Base-by-base conservation (phyloP, 1,284 basidiomycete genomes). In the Stygiomarasmius scandens region DNA sequence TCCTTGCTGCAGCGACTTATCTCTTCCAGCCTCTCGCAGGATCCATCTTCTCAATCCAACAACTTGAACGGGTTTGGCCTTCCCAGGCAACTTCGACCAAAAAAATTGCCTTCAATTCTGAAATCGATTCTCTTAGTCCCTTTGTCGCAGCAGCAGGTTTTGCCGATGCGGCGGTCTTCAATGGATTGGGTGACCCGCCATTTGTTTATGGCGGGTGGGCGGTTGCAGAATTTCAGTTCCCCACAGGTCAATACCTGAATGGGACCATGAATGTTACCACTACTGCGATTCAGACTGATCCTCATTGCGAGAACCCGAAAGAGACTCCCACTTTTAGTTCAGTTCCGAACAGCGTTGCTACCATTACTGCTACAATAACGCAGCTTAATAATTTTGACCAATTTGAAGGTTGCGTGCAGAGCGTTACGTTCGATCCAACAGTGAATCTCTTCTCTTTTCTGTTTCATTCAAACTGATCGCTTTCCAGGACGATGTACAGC, bases 121-220 rank as follows among this genome's bases (percentile, higher is more conserved):
- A 76, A 52, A 67, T 80, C 6, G 52, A 63, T n/a, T 67, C 80
- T 23, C 62, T 87, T 45, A 78, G 75, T 41, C 74, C 78, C 12
- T 88, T 87, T 63, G 70, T 81, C 8, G 79, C 86, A 29, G 80
- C 86, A 6, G 79, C 84, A 20, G 86, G 87, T 22, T 82, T 75
- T 64, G 71, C 69, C 12, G 71, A 79, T 53, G 76, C 79, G 20
- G 71, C 80, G 58, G 73, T 75, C 66, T 64, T 59, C 58, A 60
- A 60, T 49, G 54, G 55, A 2, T 60, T 69, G 2, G 44, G 29
- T 22, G 58, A 64, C 48, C 60, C 56, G 32, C 59, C 53, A 19
- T 56, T 63, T 46, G 54, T 59, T 34, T 23, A 14, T n/a, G 2
- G 43, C 19, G 44, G 53, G 1, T 60, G 59, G 58, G 49, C 58